A percentile compares a stretch with the other conserved stretches of the same genome.
Evolutionary conservation across 2,329 filamentous ascomycete genomes (phyloP).

Genomic region (Diplodia sapinea): DNA sequence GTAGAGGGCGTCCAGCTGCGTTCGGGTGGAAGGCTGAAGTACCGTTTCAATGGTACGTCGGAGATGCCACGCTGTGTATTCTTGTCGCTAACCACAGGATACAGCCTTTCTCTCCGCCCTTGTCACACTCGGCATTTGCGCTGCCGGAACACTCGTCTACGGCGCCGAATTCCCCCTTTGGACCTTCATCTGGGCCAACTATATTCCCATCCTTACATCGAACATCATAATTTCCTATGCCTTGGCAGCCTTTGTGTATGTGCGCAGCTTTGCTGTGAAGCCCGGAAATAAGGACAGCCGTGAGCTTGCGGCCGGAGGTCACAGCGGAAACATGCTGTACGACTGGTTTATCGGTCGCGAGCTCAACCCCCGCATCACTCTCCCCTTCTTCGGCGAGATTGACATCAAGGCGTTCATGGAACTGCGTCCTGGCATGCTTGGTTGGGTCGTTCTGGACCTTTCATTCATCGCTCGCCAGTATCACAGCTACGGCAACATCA

Average conservation of each 20-base stretch:
- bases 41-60: slow-evolving; percentile 68
- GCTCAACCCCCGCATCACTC: slow-evolving; percentile 81
- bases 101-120: slow-evolving; percentile 77
- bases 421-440: slow-evolving; percentile 87
- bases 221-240: slow-evolving; percentile 78
- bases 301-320: slow-evolving; percentile 80
- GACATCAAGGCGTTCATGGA: slow-evolving; percentile 93
- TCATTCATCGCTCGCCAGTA: slow-evolving; percentile 89
- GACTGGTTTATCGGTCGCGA: slow-evolving; percentile 98
- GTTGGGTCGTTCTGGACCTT: slow-evolving; percentile 85
- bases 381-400: slow-evolving; percentile 81
- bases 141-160: slow-evolving; percentile 75
- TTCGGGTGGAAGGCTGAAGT: slow-evolving; percentile 76
- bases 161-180: slow-evolving; percentile 86
- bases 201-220: slow-evolving; percentile 80
- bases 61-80: neutral
- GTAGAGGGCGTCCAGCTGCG: slow-evolving; percentile 72
- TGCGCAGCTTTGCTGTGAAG: slow-evolving; percentile 81
- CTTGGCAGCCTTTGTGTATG: slow-evolving; percentile 79
- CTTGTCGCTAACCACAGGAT: slow-evolving; percentile 31
- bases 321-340: slow-evolving; percentile 84
- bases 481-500: slow-evolving; percentile 79
- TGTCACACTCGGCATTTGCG: slow-evolving; percentile 72
- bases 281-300: slow-evolving; percentile 73
- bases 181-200: slow-evolving; percentile 93